Base-by-base conservation (phyloP, 768 basidiomycete species). In the Peribolospora kevripleyi region DNA sequence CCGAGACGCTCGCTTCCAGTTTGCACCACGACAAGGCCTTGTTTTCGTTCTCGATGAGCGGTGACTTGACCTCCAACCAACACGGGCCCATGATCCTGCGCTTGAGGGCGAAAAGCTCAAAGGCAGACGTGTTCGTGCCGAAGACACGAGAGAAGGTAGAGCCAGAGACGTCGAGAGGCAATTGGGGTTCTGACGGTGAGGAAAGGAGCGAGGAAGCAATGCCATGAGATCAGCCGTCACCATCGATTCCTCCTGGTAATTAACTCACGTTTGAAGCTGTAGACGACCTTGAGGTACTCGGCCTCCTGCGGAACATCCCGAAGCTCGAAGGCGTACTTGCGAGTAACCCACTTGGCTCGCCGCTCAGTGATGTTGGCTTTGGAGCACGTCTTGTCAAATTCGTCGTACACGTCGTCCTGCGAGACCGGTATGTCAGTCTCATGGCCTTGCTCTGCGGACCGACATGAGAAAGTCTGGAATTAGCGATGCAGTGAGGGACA, bases 81-180 rank as follows among this genome's bases (percentile, higher is more conserved):
- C 93, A 97, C 0, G 93, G 90, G 0, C 93, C 93, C 88, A 95
- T 95, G 55, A 97, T 93, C 69, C 90, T 93, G 41, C 88, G 78
- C 67, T 97, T 97, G 49, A 97, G 61, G 2, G 88, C 90, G 14
- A 98, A 75, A 7, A 86, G 70, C 65, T 97, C 93, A 61, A 98
- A 98, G 0, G 91, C 82, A 53, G 71, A 84, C 5, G 88, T 91
- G 60, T 79, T 88, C 3, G 90, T 82, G 9, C 93, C 93, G 61
- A 97, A 82, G 8, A 97, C 79, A 55, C 76, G 77, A 42, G 78
- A 73, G 65, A 95, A 90, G 52, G 84, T 90, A 7, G 83, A 79
- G 50, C 84, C 86, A 46, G 75, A 76, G 3, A 80, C 75, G 42
- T 76, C 77, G 58, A 71, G 70, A 0, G 85, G 82, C 25, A 98